Evolutionary conservation across 352 stramenopile species (phyloP).

Genomic region (Globisporangium okanoganense): DNA sequence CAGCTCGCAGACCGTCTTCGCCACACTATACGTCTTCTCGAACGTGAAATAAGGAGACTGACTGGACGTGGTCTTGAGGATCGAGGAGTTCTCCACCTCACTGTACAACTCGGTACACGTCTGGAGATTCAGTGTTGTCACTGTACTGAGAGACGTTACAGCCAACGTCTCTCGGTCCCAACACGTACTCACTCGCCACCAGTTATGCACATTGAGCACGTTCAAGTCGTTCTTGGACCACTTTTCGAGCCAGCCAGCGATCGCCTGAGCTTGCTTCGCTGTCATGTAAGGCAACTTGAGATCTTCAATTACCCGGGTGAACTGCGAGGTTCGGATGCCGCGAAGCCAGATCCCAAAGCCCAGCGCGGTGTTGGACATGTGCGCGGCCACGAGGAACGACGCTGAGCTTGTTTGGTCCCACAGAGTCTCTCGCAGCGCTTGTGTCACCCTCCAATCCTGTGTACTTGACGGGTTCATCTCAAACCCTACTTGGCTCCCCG

Average conservation of each 20-base stretch:
- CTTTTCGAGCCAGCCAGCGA: conserved; percentile 31
- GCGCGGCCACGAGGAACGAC: conserved; percentile 39
- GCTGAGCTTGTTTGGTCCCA: conserved; percentile 25
- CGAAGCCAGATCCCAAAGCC: conserved; percentile 47
- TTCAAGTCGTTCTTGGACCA: conserved; percentile 42
- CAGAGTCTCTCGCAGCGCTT: conserved; percentile 23
- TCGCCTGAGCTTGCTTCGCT: conserved; percentile 17
- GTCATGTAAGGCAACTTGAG: conserved; percentile 21
- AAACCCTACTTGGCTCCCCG: conserved; percentile 44
- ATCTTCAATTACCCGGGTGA: conserved; percentile 11
- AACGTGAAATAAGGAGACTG: conserved; percentile 42
- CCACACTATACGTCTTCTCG: conserved; percentile 32
- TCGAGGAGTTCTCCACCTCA: conserved; percentile 28
- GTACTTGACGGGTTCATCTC: conserved; percentile 53
- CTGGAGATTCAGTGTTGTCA: conserved; percentile 8
- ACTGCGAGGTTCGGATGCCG: conserved; percentile 27
- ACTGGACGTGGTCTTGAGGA: conserved; percentile 8
- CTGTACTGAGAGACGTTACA: conserved; percentile 10
- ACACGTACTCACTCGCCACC: conserved; percentile 49
- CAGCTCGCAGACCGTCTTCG: conserved; percentile 23
- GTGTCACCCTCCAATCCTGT: conserved; percentile 14
- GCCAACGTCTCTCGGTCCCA: conserved; percentile 29
- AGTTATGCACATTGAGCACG: conserved; percentile 34
- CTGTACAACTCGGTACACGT: conserved; percentile 22
- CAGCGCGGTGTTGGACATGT: conserved; percentile 23